Conservation (phyloP, 1,139 yeast genomes). For the Blastobotrys persicus region DNA sequence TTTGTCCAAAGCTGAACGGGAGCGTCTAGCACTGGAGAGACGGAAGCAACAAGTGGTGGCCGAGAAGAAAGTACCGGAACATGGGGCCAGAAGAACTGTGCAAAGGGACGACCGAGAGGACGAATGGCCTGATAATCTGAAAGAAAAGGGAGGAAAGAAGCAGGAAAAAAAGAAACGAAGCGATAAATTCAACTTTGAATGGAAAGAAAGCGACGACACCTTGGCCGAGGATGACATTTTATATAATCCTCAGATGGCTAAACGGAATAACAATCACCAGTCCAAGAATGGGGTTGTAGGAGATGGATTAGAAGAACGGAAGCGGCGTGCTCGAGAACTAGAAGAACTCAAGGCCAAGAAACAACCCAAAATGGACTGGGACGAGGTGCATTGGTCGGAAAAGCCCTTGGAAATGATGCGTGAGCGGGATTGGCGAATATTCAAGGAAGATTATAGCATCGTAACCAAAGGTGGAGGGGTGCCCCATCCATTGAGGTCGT, state of each 20-base stretch:
- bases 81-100: background rate
- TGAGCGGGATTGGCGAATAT: conserved; percentile 83
- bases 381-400: conserved; percentile 62
- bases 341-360: conserved; percentile 21
- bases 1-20: conserved; percentile 50
- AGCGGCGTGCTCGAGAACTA: conserved; percentile 22
- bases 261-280: conserved; percentile 2
- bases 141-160: background rate
- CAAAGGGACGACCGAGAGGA: background rate
- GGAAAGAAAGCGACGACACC: conserved; percentile 72
- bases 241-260: conserved; percentile 19
- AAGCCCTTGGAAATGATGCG: conserved; percentile 67
- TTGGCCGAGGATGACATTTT: conserved; percentile 47
- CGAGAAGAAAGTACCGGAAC: background rate
- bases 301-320: conserved; percentile 32
- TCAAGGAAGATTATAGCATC: conserved; percentile 76
- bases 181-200: conserved; percentile 59
- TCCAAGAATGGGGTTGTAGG: conserved; percentile 25
- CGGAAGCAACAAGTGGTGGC: conserved; percentile 1
- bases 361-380: conserved; percentile 24
- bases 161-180: conserved; percentile 19
- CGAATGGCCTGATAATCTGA: background rate
- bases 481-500: conserved; percentile 64
- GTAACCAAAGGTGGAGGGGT: conserved; percentile 52
- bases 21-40: conserved; percentile 32